Evolutionary conservation across 129 eudicot genomes (phyloP), one percentile per base, ranked within the genome.

Genomic region (Erigeron canadensis): DNA sequence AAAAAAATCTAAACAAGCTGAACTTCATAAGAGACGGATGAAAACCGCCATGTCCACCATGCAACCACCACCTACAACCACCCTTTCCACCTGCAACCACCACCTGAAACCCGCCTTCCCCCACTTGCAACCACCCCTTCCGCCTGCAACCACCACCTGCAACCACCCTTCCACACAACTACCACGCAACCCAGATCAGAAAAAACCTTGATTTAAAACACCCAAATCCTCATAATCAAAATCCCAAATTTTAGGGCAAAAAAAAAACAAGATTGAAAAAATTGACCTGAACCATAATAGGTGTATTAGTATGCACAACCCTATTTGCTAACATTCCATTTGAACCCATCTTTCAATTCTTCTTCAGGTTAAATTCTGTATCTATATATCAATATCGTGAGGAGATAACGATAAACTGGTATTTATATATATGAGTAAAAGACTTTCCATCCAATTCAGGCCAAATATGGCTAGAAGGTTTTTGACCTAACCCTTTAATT

Each of bases 281-380:
- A 62, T 51, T 38, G 80, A 94, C 99, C 99, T 94, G 82, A 84
- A 94, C 99, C 99, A 94, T 94, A 63, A 94, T 91, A 4, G 99
- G 97, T 58, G 87, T 57, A 39, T 90, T 87, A 22, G 97, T 94
- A 40, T 66, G 71, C 75, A 90, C 73, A 78, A 80, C 96, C 83
- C 97, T 88, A 76, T 70, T 86, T 65, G 98, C 92, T 61, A 94
- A 79, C 95, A 72, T 90, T 81, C 86, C 89, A 75, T 57, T 82
- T 63, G 99, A 94, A 73, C 97, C 97, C 99, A 94, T 94, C 59
- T 79, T 51, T 38, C 40, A 48, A 12, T 67, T 50, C 63, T 22
- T 70, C 61, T 70, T 53, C 12, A 6, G 67, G 48, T 53, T 50
- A 10, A 63, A 70, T 70, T 68, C 74, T 44, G 68, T 67, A 5